Conservation (phyloP, 352 stramenopile genomes). For the Phytopythium mirpurense region DNA sequence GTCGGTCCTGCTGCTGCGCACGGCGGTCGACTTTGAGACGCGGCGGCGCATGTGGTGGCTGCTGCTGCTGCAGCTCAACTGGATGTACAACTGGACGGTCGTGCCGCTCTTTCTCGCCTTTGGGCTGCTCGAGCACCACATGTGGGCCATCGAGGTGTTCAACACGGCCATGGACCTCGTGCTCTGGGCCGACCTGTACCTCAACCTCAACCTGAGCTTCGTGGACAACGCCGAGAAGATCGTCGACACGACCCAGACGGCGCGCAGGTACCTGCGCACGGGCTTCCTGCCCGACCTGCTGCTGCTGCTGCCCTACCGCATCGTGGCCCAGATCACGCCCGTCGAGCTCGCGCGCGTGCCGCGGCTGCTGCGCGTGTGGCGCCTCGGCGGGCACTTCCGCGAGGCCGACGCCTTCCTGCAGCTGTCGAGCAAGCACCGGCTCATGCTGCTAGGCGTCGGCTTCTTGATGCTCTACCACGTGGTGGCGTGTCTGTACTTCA, state of each 20-base stretch:
- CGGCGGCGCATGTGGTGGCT: conserved; percentile 35
- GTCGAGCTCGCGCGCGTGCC: conserved; percentile 23
- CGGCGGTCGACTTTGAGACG: conserved; percentile 22
- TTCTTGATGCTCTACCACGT: conserved; percentile 56
- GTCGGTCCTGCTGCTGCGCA: conserved; percentile 21
- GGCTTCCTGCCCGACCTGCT: conserved; percentile 36
- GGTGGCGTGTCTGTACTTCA: conserved; percentile 57
- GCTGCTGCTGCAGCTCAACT: conserved; percentile 26
- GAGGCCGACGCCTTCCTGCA: conserved; percentile 23
- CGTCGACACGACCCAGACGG: conserved; percentile 27
- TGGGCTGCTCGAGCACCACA: conserved; percentile 30
- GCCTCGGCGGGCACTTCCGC: conserved; percentile 15
- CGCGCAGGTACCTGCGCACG: conserved; percentile 24
- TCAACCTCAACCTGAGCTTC: conserved; percentile 56
- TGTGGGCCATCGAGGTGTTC: conserved; percentile 8
- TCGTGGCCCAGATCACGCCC: conserved; percentile 14
- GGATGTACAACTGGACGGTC: conserved; percentile 32
- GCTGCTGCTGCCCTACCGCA: conserved; percentile 32
- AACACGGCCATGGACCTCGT: conserved; percentile 27
- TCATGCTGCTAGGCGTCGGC: conserved; percentile 43
- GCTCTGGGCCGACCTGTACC: conserved; percentile 35
- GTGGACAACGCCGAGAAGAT: conserved; percentile 57
- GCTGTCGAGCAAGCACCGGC: conserved; percentile 37
- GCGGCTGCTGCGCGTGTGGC: conserved; percentile 30
- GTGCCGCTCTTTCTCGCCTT: conserved; percentile 32